Conservation (phyloP, 768 basidiomycete genomes). For the Lanmaoa pseudosensibilis region DNA sequence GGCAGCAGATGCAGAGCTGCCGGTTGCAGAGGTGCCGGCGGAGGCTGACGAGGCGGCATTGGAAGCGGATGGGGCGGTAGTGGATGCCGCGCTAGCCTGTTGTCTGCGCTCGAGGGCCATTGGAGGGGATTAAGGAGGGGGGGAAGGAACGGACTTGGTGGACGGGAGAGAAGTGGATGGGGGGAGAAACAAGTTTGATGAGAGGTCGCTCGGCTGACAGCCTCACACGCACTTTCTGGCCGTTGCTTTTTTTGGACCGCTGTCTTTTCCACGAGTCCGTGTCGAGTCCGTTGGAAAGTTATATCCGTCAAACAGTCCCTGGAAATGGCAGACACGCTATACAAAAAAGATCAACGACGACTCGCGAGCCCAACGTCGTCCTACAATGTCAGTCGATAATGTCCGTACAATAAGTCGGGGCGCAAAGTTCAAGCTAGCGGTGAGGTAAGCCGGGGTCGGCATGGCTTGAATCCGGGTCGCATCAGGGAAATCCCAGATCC, state of each 20-base stretch:
- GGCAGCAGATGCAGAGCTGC: background rate
- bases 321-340: no score
- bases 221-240: conserved; percentile 8
- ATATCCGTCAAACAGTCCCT: no score
- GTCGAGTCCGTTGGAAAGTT: background rate
- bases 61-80: conserved; percentile 3
- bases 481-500: no score
- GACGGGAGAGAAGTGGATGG: background rate
- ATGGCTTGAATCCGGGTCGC: no score
- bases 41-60: background rate
- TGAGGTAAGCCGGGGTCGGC: no score
- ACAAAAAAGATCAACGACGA: no score
- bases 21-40: background rate
- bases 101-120: conserved; percentile 28
- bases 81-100: conserved; percentile 9
- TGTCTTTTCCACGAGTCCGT: background rate
- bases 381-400: no score
- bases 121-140: background rate
- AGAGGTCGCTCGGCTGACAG: background rate
- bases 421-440: no score
- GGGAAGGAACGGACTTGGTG: background rate
- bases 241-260: conserved; percentile 14
- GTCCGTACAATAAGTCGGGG: no score
- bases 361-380: no score
- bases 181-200: background rate